phyloP scores from a whole-genome alignment of 2,329 filamentous ascomycete species.

The Cercospora zeae-maydis region DNA sequence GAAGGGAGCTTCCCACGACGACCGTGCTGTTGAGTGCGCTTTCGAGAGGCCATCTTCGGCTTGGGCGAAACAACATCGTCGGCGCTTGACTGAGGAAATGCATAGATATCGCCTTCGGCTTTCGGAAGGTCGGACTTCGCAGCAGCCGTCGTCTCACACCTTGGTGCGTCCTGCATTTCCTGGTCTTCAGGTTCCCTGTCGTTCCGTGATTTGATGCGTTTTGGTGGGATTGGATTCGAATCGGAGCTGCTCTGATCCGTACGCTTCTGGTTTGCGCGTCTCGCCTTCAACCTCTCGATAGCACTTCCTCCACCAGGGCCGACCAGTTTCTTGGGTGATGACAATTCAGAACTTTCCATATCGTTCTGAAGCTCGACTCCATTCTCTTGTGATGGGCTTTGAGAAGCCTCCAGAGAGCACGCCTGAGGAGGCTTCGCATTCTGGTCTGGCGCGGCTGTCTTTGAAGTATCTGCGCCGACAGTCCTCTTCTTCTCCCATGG shows the following conservation, averaged over 20 bases:
- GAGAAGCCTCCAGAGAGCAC: not conserved
- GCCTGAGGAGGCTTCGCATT: not conserved
- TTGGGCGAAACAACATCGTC: slow-evolving; percentile 11
- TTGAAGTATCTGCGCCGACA: not conserved
- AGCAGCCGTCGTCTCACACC: not conserved
- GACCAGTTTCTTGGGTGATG: slow-evolving; percentile 2
- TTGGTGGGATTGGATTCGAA: slow-evolving; percentile 15
- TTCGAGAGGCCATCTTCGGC: not conserved
- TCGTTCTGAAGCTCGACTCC: not conserved
- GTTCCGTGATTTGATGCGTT: slow-evolving; percentile 14
- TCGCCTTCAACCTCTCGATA: slow-evolving; percentile 26
- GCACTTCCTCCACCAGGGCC: slow-evolving; percentile 20
- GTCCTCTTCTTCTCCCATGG: slow-evolving; percentile 30
- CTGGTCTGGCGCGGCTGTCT: not conserved
- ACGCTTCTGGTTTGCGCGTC: slow-evolving; percentile 11
- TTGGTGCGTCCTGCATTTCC: slow-evolving; percentile 14
- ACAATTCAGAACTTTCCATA: not conserved
- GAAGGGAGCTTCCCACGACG: slow-evolving; percentile 20
- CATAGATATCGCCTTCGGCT: slow-evolving; percentile 20
- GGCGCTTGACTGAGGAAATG: slow-evolving; percentile 21
- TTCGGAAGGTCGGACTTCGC: not conserved
- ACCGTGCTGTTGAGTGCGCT: not conserved
- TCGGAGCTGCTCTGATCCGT: slow-evolving; percentile 3
- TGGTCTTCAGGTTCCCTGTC: slow-evolving; percentile 9
- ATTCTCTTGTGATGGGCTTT: not conserved